These are phyloP conservation scores for Dunaliella primolecta DNA, from an alignment of 139 green algal species.

Conservation along the genomic window DNA sequence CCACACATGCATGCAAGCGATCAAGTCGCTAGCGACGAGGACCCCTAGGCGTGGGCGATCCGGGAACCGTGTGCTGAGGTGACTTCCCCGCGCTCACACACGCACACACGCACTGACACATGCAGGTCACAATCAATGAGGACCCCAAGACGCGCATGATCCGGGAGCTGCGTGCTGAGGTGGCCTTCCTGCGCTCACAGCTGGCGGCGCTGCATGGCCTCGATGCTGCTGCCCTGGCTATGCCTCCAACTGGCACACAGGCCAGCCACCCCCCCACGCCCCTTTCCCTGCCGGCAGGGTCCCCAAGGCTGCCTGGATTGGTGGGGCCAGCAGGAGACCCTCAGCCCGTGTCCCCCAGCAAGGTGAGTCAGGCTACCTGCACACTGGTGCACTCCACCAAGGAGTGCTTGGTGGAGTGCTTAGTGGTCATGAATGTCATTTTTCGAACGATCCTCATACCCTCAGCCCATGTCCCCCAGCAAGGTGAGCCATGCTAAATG, in stretches of 20 bases:
- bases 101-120: background rate
- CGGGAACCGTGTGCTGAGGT: too few species aligned
- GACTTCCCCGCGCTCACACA: background rate
- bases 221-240: background rate
- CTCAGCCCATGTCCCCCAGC: too few species aligned
- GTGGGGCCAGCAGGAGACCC: too few species aligned
- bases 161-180: conserved; percentile 46
- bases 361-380: too few species aligned
- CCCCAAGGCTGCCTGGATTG: background rate
- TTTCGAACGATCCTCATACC: too few species aligned
- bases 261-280: background rate
- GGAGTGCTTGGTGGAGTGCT: too few species aligned
- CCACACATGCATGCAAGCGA: too few species aligned
- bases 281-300: background rate
- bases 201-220: conserved; percentile 19
- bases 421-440: too few species aligned
- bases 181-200: conserved; percentile 44
- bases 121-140: conserved; percentile 52
- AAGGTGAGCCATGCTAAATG: too few species aligned
- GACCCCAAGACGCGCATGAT: conserved; percentile 53
- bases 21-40: too few species aligned
- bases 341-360: background rate
- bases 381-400: too few species aligned
- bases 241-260: background rate
- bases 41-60: too few species aligned